Conservation (phyloP, 2,329 filamentous ascomycete genomes). For the Fusarium drepaniforme region DNA sequence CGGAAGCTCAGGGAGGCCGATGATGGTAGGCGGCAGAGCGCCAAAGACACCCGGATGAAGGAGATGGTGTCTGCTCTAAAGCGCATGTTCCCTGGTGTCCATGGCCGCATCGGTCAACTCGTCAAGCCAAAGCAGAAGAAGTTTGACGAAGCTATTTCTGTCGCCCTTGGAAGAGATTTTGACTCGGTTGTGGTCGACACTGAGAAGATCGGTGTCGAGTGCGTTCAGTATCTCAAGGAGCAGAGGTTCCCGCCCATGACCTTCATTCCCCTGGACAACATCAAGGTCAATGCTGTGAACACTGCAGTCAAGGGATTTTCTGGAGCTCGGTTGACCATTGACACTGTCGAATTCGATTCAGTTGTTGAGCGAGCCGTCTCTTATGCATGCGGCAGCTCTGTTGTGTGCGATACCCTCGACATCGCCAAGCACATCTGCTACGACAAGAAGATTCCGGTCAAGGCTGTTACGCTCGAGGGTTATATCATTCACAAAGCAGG, state of each 20-base stretch:
- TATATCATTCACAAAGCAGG: constrained; percentile 97
- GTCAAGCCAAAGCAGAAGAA: constrained; percentile 98
- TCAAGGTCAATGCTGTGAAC: constrained; percentile 93
- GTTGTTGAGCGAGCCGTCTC: constrained; percentile 91
- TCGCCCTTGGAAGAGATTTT: constrained; percentile 91
- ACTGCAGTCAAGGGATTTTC: constrained; percentile 91
- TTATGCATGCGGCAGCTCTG: constrained; percentile 93
- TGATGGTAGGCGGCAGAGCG: constrained; percentile 85
- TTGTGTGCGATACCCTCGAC: constrained; percentile 90
- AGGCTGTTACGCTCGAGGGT: constrained; percentile 95
- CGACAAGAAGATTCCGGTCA: constrained; percentile 85
- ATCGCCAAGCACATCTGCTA: constrained; percentile 93
- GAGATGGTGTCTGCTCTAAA: constrained; percentile 90
- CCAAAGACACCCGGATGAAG: constrained; percentile 82
- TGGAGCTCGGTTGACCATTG: constrained; percentile 89
- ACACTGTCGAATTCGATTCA: constrained; percentile 94
- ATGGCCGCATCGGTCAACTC: constrained; percentile 89
- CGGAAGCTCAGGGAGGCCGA: constrained; percentile 87
- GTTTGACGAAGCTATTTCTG: constrained; percentile 92
- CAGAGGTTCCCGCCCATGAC: constrained; percentile 89
- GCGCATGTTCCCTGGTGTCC: constrained; percentile 91
- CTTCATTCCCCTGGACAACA: constrained; percentile 96
- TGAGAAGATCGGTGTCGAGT: constrained; percentile 93
- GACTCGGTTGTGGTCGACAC: constrained; percentile 96
- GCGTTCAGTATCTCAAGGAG: constrained; percentile 93